Evolutionary conservation across 176 grass and related monocot species (phyloP).

Genomic region (Neostapfia colusana): DNA sequence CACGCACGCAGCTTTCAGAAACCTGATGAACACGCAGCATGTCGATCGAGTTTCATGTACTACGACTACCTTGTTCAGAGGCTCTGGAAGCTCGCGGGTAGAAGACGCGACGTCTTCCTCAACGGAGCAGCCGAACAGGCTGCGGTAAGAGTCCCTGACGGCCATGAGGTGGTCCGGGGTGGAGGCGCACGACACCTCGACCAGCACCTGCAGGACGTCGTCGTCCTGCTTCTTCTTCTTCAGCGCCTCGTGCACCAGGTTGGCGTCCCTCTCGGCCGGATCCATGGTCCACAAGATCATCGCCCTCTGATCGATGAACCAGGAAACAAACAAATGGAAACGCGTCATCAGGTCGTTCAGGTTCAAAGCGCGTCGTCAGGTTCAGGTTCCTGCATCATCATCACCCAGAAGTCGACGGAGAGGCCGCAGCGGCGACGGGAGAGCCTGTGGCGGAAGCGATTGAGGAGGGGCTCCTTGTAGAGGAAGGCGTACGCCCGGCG

Average conservation of each 20-base stretch:
- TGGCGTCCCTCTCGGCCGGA: conserved; percentile 77
- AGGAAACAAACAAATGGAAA: not conserved
- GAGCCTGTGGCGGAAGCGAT: conserved; percentile 62
- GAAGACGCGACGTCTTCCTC: conserved; percentile 66
- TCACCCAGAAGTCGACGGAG: conserved; percentile 71
- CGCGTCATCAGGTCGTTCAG: too few species aligned
- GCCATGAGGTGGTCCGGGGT: conserved; percentile 70
- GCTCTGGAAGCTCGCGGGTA: conserved; percentile 38
- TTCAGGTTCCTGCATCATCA: not conserved
- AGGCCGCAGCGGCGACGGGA: conserved; percentile 20
- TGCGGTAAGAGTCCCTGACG: conserved; percentile 55
- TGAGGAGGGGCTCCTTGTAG: conserved; percentile 58
- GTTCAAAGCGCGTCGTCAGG: too few species aligned
- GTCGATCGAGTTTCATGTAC: too few species aligned
- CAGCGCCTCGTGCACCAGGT: conserved; percentile 64
- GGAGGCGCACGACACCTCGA: conserved; percentile 73
- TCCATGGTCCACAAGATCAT: conserved; percentile 75
- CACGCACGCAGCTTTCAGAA: not conserved
- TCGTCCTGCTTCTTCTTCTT: conserved; percentile 39
- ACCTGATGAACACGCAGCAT: too few species aligned
- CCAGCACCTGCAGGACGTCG: conserved; percentile 33
- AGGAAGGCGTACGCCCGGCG: conserved; percentile 60
- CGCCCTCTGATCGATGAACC: conserved; percentile 41
- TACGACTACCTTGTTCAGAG: conserved; percentile 56
- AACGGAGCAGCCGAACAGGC: conserved; percentile 62